These are phyloP conservation scores for Phycomyces nitens DNA, from an alignment of 192 early-diverging fungal genomes.

Conservation along the genomic window DNA sequence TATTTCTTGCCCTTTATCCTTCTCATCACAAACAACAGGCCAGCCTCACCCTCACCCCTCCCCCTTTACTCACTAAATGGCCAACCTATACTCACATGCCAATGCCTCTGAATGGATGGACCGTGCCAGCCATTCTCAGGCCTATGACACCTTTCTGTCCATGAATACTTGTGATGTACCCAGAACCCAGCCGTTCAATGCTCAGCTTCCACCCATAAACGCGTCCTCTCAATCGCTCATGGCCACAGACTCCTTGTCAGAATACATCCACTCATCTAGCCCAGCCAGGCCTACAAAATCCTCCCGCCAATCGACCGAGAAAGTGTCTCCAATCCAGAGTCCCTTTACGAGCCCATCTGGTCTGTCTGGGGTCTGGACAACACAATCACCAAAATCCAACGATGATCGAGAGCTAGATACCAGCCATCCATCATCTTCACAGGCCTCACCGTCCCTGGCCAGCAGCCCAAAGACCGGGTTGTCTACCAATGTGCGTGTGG, in stretches of 20 bases:
- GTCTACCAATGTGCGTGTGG: slow-evolving; percentile 24
- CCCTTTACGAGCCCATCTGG: too few species aligned
- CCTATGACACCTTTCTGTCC: neutral
- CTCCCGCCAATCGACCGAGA: too few species aligned
- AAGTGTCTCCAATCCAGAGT: too few species aligned
- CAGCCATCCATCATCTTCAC: too few species aligned
- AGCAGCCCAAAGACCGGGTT: slow-evolving; percentile 5
- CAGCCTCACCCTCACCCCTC: neutral
- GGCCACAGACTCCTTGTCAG: neutral
- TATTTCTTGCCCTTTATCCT: too few species aligned
- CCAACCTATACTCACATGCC: neutral
- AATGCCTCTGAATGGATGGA: neutral
- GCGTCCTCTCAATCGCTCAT: slow-evolving; percentile 1
- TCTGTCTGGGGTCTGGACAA: too few species aligned
- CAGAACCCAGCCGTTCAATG: neutral
- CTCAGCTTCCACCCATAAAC: slow-evolving; percentile 13
- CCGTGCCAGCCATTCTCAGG: neutral
- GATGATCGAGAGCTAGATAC: too few species aligned
- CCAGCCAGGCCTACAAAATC: neutral
- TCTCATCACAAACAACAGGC: too few species aligned
- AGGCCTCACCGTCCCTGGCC: too few species aligned
- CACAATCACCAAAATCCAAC: too few species aligned
- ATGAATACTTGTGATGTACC: neutral
- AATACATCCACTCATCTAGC: neutral
- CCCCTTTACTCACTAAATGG: neutral